Evolutionary conservation across 1,284 basidiomycete genomes (phyloP), one percentile per base, ranked within the genome.

Genomic region (Termitomyces sp.): DNA sequence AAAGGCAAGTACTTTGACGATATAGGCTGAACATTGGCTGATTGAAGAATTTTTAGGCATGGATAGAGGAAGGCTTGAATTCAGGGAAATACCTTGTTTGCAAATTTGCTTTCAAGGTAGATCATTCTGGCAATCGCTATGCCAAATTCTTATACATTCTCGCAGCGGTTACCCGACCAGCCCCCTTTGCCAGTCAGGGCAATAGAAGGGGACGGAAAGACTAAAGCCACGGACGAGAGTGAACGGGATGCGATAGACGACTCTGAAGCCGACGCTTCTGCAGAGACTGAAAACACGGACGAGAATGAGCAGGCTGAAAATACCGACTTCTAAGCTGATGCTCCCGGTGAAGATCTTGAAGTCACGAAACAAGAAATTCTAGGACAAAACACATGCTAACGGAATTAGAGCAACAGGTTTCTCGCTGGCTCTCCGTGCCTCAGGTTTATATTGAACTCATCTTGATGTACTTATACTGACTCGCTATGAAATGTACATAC

Each of bases 71-170:
- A 53, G 90, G 88, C 2, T 62, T 85, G 49, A 86, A 87, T 56
- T 65, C 74, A 0, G 72, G 81, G 13, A 86, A 88, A 0, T 86
- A 77, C 63, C 70, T 82, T 21, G 88, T 93, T 33, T 92, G 90
- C 74, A 92, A 91, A 66, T 91, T 79, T 61, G 81, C 83, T 0
- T 85, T 92, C 65, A 84, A 86, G 72, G 89, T 89, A 50, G 15
- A 55, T 76, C 61, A 24, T 9, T 33, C 15, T 15, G 9, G 10
- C 3, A 7, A 21, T 19, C 33, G 2, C 34, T 51, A 42, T 10
- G 30, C 41, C 9, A 6, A 6, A 19, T 34, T 24, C 39, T 50
- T 42, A 15, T 38, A 17, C 17, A 43, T 38, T 7, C 28, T 51
- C 46, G 19, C 57, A 90, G 87, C 80, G 88, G 51, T 61, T 90